Evolutionary conservation across 352 stramenopile species (phyloP), one percentile per base, ranked within the genome.

Genomic region (Phytophthora boehmeriae): DNA sequence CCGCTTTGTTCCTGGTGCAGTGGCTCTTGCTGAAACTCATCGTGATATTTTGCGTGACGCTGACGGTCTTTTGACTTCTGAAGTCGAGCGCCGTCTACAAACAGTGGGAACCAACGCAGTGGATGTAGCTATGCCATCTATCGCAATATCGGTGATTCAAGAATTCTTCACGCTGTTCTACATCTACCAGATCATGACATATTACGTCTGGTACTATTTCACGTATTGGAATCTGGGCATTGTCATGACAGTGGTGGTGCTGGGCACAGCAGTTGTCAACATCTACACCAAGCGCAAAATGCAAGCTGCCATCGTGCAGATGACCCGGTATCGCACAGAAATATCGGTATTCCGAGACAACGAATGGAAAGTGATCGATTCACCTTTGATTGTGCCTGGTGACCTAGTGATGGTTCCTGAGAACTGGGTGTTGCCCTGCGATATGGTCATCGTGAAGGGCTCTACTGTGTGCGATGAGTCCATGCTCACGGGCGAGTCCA

Each of bases 121-220:
- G 11, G 68, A 83, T 25, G 59, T 83, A 2, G 10, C 25, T 5
- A 83, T 83, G 74, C 71, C 74, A 16, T 76, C 74, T 14, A 25
- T 75, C 17, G 22, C 58, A 5, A 54, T 52, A 13, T 81, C 67
- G 3, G 28, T 82, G 5, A 30, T 74, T 5, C 34, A 72, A 8
- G 69, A 84, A 51, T 66, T 79, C n/a, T 60, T 81, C 23, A 73
- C 61, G n/a, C 60, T 82, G 6, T 83, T 78, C 23, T 81, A 80
- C 56, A 64, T 85, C 14, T 85, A 85, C 43, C 73, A 82, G 57
- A 59, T 84, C 54, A 76, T 80, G 62, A 78, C 73, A 62, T 88
- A 88, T 63, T 82, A 73, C 49, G 69, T 84, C 11, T 88, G 78
- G 78, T 79, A 78, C 44, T 88, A 80, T 53, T 82, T 71, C 47